A percentile compares a stretch with the other conserved stretches of the same genome.
phyloP scores from a whole-genome alignment of 208 protist genomes.

The Leishmania gerbilli region DNA sequence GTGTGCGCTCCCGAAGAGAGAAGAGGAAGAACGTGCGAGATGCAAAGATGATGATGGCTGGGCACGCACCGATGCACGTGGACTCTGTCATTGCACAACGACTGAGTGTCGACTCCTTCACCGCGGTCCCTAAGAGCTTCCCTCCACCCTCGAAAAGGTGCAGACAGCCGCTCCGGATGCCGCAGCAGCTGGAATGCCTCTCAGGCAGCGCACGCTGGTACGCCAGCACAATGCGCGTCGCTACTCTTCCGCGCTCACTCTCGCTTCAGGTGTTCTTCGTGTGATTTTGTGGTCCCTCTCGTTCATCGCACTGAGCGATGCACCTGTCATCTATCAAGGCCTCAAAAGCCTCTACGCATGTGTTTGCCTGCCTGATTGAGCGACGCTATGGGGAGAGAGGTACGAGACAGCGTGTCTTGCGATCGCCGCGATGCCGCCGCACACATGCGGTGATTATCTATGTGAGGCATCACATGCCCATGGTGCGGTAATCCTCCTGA shows the following conservation, averaged over 20 bases:
- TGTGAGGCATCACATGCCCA: conserved; percentile 6
- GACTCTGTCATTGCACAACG: background rate
- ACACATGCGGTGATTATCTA: background rate
- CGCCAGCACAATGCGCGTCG: background rate
- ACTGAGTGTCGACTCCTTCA: background rate
- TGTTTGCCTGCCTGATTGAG: background rate
- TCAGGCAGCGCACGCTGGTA: background rate
- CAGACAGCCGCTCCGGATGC: background rate
- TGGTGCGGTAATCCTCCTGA: conserved; percentile 30
- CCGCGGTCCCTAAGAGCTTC: background rate
- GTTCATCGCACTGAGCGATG: background rate
- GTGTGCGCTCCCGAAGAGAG: background rate
- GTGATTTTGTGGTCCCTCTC: background rate
- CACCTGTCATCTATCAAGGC: background rate
- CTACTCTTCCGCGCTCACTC: background rate
- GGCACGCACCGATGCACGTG: background rate
- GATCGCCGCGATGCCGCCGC: background rate
- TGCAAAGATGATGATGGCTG: background rate
- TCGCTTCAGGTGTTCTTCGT: background rate
- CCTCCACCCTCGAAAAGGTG: background rate
- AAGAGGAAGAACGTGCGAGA: background rate
- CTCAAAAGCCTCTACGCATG: background rate
- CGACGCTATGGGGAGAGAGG: background rate
- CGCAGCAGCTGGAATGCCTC: background rate
- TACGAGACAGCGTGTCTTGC: background rate